These are phyloP conservation scores for Heimioporus retisporus DNA, from an alignment of 1,284 basidiomycete genomes.

Conservation along the genomic window DNA sequence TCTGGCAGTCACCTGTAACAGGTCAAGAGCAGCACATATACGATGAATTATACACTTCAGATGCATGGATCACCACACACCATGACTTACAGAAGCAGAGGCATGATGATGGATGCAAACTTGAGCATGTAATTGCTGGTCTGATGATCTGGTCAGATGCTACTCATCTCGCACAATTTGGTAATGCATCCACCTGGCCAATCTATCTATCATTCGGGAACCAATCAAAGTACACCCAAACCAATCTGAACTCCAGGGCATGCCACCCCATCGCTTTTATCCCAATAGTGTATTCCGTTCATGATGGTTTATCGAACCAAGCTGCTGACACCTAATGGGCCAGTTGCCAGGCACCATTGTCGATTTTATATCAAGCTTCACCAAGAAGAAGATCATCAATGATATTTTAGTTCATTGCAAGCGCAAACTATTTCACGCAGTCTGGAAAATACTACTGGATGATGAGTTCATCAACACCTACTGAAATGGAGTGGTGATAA, in stretches of 20 bases:
- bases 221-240: constrained; percentile 47
- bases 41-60: constrained; percentile 23
- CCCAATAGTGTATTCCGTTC: constrained; percentile 34
- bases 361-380: constrained; percentile 36
- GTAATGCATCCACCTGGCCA: constrained; percentile 48
- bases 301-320: too few species aligned
- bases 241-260: constrained; percentile 28
- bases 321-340: neutral
- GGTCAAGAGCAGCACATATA: constrained; percentile 17
- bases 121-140: too few species aligned
- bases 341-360: constrained; percentile 37
- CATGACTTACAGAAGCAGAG: constrained; percentile 30
- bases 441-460: constrained; percentile 43
- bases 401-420: constrained; percentile 40
- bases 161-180: constrained; percentile 50
- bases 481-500: constrained; percentile 39
- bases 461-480: constrained; percentile 45
- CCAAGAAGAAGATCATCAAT: constrained; percentile 30
- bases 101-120: constrained; percentile 21
- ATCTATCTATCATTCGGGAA: constrained; percentile 50
- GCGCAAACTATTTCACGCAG: constrained; percentile 44
- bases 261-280: constrained; percentile 49
- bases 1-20: constrained; percentile 14
- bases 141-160: constrained; percentile 44
- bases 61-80: constrained; percentile 28